Conservation (phyloP, 495 filamentous ascomycete species). For the Penicillium daleae region DNA sequence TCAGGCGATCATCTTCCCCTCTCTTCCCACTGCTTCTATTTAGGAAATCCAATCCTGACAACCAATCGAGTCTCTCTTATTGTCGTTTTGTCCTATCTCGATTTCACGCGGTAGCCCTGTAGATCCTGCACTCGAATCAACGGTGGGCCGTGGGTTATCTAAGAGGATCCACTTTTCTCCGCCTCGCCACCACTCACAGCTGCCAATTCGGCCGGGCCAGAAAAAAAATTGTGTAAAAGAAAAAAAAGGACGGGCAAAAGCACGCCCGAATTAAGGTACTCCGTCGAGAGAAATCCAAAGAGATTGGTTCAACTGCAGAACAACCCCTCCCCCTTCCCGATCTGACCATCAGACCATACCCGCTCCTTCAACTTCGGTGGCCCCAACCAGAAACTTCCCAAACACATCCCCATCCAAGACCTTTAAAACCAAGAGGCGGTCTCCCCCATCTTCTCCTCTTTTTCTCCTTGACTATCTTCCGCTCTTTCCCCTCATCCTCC, state of each 20-base stretch:
- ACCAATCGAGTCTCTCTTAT: not conserved
- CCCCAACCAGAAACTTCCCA: not conserved
- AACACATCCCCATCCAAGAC: not conserved
- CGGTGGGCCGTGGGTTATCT: constrained; percentile 9
- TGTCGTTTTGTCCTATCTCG: not conserved
- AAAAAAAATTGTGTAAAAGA: constrained; percentile 11
- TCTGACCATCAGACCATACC: constrained; percentile 16
- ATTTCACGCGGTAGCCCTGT: not conserved
- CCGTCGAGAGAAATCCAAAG: not conserved
- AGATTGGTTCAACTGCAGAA: no score
- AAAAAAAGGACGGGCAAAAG: constrained; percentile 14
- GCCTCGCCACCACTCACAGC: constrained; percentile 16
- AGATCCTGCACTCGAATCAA: not conserved
- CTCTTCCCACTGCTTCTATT: not conserved
- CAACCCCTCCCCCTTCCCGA: no score
- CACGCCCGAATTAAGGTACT: constrained; percentile 9
- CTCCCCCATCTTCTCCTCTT: constrained; percentile 3
- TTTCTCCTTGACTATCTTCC: constrained; percentile 5
- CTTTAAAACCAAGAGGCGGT: constrained; percentile 12
- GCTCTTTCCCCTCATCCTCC: constrained; percentile 8
- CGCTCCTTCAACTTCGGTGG: constrained; percentile 6
- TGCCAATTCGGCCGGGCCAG: constrained; percentile 8
- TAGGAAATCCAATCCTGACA: not conserved
- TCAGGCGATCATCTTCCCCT: not conserved
- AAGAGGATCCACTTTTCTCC: constrained; percentile 7